Conservation (phyloP, 2,329 filamentous ascomycete genomes). For the Penicillium occitanis region DNA sequence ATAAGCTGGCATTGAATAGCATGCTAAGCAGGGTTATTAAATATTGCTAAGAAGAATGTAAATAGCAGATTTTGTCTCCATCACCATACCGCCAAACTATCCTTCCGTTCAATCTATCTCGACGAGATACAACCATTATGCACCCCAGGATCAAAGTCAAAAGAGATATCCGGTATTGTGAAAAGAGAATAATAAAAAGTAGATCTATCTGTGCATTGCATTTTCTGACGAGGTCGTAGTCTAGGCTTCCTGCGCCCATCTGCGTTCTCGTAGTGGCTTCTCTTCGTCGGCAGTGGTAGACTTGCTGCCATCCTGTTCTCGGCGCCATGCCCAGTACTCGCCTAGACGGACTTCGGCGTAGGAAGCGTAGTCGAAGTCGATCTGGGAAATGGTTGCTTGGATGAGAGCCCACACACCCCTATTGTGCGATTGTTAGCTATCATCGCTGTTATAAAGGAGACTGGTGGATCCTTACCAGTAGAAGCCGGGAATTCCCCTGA, state of each 20-base stretch:
- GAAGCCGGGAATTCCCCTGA: constrained; percentile 86
- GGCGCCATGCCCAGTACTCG: constrained; percentile 93
- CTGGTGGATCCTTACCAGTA: constrained; percentile 53
- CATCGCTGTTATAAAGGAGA: neutral
- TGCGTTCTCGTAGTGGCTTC: constrained; percentile 71
- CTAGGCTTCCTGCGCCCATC: constrained; percentile 65
- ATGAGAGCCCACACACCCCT: constrained; percentile 97
- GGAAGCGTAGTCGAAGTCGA: constrained; percentile 92
- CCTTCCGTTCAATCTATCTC: neutral
- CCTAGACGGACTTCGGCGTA: constrained; percentile 84
- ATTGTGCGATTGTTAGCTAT: constrained; percentile 15
- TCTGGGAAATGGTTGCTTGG: constrained; percentile 88
- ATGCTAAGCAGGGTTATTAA: constrained; percentile 4
- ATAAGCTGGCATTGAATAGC: neutral
- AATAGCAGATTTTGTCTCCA: neutral
- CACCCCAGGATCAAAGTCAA: neutral
- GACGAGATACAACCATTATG: neutral
- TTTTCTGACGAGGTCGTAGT: neutral
- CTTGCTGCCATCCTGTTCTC: constrained; percentile 66
- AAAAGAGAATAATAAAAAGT: neutral
- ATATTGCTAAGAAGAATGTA: neutral
- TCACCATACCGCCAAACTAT: neutral
- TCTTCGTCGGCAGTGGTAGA: constrained; percentile 53
- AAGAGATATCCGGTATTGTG: neutral
- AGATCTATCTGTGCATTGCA: neutral